Evolutionary conservation across 352 stramenopile species (phyloP).

Genomic region (Globisporangium abappressorium): DNA sequence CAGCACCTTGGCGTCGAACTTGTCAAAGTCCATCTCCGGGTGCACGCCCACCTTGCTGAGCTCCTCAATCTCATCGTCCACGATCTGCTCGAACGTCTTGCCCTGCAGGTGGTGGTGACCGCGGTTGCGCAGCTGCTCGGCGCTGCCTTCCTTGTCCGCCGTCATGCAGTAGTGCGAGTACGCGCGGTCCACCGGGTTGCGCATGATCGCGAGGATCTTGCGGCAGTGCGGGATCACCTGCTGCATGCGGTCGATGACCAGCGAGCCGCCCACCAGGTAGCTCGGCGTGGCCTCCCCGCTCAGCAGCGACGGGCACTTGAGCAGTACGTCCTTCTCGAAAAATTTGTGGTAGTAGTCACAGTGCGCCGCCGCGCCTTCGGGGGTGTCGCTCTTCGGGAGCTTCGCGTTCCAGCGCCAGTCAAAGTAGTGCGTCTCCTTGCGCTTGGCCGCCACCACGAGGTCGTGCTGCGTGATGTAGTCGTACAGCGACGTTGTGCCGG

Average conservation of each 20-base stretch:
- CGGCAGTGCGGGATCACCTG: constrained; percentile 70
- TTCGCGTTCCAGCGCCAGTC: constrained; percentile 96
- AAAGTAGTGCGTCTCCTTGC: constrained; percentile 98
- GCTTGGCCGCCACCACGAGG: constrained; percentile 86
- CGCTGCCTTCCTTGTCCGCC: constrained; percentile 65
- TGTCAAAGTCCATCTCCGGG: constrained; percentile 68
- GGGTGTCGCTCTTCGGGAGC: constrained; percentile 46
- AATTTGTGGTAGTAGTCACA: constrained; percentile 79
- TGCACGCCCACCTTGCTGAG: constrained; percentile 59
- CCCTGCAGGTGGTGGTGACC: constrained; percentile 65
- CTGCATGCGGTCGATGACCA: constrained; percentile 75
- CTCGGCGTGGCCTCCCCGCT: constrained; percentile 93
- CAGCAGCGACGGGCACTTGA: constrained; percentile 87
- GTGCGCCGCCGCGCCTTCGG: constrained; percentile 59
- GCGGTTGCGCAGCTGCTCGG: constrained; percentile 76
- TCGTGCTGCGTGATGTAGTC: constrained; percentile 98
- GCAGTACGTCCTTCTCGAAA: constrained; percentile 77
- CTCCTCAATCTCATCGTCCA: constrained; percentile 70
- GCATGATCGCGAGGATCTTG: constrained; percentile 85
- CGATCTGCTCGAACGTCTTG: constrained; percentile 67
- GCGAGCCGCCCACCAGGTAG: constrained; percentile 84
- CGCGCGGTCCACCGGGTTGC: constrained; percentile 77
- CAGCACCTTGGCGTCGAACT: constrained; percentile 67
- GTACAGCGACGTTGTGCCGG: constrained; percentile 96
- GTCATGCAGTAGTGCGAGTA: constrained; percentile 91